Percentiles rank a stretch among this genome's conserved stretches.
These are phyloP conservation scores for Metarhizium robertsii DNA, from an alignment of 2,329 filamentous ascomycete genomes.

Conservation along the genomic window DNA sequence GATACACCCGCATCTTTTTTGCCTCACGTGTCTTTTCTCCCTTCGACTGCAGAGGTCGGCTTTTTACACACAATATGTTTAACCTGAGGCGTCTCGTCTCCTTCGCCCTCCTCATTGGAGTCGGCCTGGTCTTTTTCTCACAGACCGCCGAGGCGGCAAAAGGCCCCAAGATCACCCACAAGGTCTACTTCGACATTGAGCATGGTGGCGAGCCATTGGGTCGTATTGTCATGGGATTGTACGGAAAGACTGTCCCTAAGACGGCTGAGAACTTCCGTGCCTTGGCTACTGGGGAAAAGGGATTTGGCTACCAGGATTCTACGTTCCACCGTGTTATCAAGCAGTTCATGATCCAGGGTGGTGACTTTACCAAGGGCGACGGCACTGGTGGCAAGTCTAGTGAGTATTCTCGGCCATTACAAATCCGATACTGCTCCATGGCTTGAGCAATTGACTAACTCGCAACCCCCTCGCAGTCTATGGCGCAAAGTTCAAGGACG, in stretches of 20 bases:
- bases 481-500: conserved; percentile 72
- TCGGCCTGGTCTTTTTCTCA: conserved; percentile 66
- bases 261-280: conserved; percentile 66
- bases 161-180: conserved; percentile 92
- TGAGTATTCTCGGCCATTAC: conserved; percentile 29
- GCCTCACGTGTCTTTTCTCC: conserved; percentile 66
- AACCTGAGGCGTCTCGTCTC: conserved; percentile 62
- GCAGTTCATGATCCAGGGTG: conserved; percentile 86
- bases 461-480: conserved; percentile 48
- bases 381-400: conserved; percentile 80
- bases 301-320: conserved; percentile 73
- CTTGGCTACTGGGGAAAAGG: conserved; percentile 78
- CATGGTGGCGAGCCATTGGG: conserved; percentile 68
- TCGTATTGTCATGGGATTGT: conserved; percentile 71
- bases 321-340: conserved; percentile 87
- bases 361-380: conserved; percentile 77
- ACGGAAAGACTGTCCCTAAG: conserved; percentile 80
- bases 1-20: conserved; percentile 38
- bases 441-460: conserved; percentile 12
- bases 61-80: conserved; percentile 50
- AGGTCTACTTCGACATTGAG: conserved; percentile 82
- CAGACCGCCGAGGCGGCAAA: conserved; percentile 66
- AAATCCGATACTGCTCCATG: not conserved
- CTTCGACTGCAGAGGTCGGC: conserved; percentile 55
- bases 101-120: conserved; percentile 65